A percentile compares a stretch with the other conserved stretches of the same genome.
phyloP scores from a whole-genome alignment of 2,329 filamentous ascomycete species.

The Paecilomyces niveus region DNA sequence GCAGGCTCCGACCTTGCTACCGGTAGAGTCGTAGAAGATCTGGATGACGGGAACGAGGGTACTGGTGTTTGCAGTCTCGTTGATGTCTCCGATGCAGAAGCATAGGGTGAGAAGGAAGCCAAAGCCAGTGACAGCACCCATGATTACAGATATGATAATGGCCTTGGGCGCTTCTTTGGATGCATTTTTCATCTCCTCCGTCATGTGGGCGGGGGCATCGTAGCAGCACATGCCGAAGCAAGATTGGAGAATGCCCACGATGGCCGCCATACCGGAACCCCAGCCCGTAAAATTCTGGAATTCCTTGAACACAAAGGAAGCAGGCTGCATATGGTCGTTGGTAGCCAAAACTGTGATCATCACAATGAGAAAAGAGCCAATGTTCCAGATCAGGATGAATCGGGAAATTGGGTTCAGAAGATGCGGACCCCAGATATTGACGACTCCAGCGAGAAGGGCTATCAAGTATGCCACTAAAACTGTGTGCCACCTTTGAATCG shows the following conservation, averaged over 20 bases:
- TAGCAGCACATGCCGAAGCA: constrained; percentile 49
- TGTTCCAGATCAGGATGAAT: constrained; percentile 47
- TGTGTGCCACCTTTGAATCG: constrained; percentile 51
- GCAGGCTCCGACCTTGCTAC: constrained; percentile 38
- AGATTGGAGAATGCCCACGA: constrained; percentile 48
- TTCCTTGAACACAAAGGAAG: constrained; percentile 49
- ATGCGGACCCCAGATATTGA: constrained; percentile 46
- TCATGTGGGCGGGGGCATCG: constrained; percentile 47
- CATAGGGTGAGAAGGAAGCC: constrained; percentile 43
- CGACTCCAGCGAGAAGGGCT: constrained; percentile 35
- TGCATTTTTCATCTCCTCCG: constrained; percentile 48
- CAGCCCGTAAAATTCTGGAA: constrained; percentile 52
- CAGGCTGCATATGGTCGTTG: constrained; percentile 48
- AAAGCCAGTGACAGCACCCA: constrained; percentile 42
- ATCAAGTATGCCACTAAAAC: constrained; percentile 48
- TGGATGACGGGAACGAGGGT: constrained; percentile 49
- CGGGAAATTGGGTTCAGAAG: constrained; percentile 47
- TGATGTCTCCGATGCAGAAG: constrained; percentile 48
- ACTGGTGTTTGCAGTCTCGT: constrained; percentile 35
- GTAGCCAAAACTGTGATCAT: constrained; percentile 47
- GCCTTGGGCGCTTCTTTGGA: constrained; percentile 45
- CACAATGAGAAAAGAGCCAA: constrained; percentile 46
- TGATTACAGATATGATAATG: constrained; percentile 38
- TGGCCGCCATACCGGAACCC: constrained; percentile 42
- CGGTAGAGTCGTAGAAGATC: constrained; percentile 45